phyloP scores from a whole-genome alignment of 441 rosid species.

The Pelargonium citronellum region DNA sequence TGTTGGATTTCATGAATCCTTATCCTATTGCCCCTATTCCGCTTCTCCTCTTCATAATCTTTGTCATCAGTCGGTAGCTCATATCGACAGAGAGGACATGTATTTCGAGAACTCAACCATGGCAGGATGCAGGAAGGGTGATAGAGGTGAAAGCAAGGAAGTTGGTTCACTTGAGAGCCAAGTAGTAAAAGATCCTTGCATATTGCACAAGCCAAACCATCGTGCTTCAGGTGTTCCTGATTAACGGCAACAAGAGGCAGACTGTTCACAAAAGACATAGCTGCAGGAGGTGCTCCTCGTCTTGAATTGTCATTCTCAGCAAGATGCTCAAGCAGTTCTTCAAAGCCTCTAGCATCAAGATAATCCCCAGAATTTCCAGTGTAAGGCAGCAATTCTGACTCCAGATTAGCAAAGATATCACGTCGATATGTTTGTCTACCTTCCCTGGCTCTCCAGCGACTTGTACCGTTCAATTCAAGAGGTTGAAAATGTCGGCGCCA shows the following conservation, averaged over 20 bases:
- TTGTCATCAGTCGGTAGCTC: conserved; percentile 87
- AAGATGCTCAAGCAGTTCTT: conserved; percentile 66
- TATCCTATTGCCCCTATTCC: conserved; percentile 22
- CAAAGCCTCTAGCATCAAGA: conserved; percentile 63
- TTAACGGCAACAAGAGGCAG: conserved; percentile 49
- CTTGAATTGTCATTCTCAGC: conserved; percentile 64
- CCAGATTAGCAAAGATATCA: conserved; percentile 35
- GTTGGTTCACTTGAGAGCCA: conserved; percentile 58
- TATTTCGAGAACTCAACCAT: conserved; percentile 75
- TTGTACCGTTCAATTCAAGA: conserved; percentile 35
- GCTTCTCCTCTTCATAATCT: conserved; percentile 73
- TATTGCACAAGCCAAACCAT: conserved; percentile 59
- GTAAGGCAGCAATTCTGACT: conserved; percentile 34
- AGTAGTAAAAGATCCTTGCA: conserved; percentile 66
- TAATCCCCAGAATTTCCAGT: conserved; percentile 48
- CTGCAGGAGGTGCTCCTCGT: conserved; percentile 91
- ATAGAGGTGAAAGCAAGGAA: conserved; percentile 82
- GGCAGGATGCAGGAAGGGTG: conserved; percentile 75
- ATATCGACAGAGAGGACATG: conserved; percentile 87
- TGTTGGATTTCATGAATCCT: conserved; percentile 30
- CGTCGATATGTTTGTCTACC: conserved; percentile 34
- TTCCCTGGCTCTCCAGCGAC: conserved; percentile 38
- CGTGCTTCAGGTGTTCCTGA: conserved; percentile 46
- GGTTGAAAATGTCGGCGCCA: conserved; percentile 28
- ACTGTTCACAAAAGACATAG: conserved; percentile 47